Evolutionary conservation across 140 eudicot species (phyloP).

Genomic region (Cichorium intybus): DNA sequence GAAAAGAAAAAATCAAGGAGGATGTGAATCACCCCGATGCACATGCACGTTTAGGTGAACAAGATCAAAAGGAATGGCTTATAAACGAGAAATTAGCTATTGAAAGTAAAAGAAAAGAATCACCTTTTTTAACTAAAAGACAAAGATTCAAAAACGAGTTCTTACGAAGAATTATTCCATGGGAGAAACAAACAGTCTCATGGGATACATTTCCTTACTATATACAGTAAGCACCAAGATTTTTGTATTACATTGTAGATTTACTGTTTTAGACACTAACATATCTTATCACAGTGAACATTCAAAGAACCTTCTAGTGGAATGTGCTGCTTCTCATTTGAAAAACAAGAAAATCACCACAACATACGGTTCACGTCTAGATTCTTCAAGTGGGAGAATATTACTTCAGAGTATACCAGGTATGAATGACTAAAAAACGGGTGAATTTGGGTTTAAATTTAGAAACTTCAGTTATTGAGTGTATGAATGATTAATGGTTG

Average conservation of each 20-base stretch:
- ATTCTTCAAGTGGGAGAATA: constrained; percentile 89
- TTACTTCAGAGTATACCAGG: constrained; percentile 97
- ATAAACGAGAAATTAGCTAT: constrained; percentile 69
- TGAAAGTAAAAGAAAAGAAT: constrained; percentile 76
- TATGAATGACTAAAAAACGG: constrained; percentile 3
- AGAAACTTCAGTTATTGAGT: background rate
- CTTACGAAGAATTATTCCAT: constrained; percentile 74
- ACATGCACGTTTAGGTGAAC: constrained; percentile 85
- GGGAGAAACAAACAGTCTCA: constrained; percentile 87
- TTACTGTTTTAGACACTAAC: constrained; percentile 3
- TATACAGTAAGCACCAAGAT: constrained; percentile 61
- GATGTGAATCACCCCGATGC: constrained; percentile 47
- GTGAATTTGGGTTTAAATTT: background rate
- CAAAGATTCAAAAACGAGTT: constrained; percentile 84
- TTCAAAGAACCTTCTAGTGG: constrained; percentile 72
- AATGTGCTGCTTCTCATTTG: constrained; percentile 86
- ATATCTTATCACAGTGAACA: constrained; percentile 51
- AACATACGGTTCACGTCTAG: constrained; percentile 65
- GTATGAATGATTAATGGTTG: constrained; percentile 5
- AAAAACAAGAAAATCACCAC: constrained; percentile 63
- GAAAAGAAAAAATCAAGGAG: constrained; percentile 28
- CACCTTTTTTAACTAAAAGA: constrained; percentile 69
- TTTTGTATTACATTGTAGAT: background rate
- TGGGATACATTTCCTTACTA: constrained; percentile 91
- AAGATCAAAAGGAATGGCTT: constrained; percentile 96